A percentile compares a stretch with the other conserved stretches of the same genome.
These are phyloP conservation scores for Knufia fluminis DNA, from an alignment of 2,329 filamentous ascomycete species.

Conservation along the genomic window DNA sequence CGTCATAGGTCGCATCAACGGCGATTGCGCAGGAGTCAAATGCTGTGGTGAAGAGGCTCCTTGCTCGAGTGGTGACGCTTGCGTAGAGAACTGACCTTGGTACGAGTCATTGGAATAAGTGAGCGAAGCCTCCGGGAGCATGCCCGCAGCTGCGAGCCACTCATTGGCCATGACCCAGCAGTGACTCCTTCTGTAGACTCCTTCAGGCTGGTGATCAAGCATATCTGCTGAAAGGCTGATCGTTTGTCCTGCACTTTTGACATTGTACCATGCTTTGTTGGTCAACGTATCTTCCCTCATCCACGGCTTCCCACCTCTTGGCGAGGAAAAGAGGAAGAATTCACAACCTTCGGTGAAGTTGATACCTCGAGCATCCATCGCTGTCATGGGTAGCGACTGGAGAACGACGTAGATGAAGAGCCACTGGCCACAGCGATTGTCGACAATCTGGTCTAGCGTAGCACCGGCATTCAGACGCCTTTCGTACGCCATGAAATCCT, in stretches of 20 bases:
- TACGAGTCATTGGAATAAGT: constrained; percentile 5
- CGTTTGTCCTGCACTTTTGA: constrained; percentile 54
- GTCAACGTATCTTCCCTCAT: constrained; percentile 36
- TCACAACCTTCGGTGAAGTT: constrained; percentile 38
- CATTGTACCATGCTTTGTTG: constrained; percentile 40
- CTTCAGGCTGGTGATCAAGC: constrained; percentile 58
- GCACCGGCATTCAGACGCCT: constrained; percentile 36
- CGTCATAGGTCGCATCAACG: constrained; percentile 29
- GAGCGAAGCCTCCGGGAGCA: constrained; percentile 9
- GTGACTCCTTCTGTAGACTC: constrained; percentile 58
- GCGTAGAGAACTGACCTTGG: constrained; percentile 6
- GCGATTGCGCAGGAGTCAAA: constrained; percentile 24
- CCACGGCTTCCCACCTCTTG: constrained; percentile 41
- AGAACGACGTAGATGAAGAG: constrained; percentile 43
- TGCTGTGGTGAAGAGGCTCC: constrained; percentile 21
- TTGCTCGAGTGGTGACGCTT: constrained; percentile 15
- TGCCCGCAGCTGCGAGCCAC: constrained; percentile 44
- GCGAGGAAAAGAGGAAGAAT: constrained; percentile 42
- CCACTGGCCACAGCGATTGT: constrained; percentile 43
- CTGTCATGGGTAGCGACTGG: constrained; percentile 40
- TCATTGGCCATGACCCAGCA: constrained; percentile 57
- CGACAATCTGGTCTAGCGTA: constrained; percentile 35
- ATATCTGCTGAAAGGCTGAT: constrained; percentile 55
- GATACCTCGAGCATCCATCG: constrained; percentile 40
- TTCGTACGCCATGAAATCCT: constrained; percentile 41